Evolutionary conservation across 345 rosid genomes (phyloP).

Genomic region (Salix purpurea): DNA sequence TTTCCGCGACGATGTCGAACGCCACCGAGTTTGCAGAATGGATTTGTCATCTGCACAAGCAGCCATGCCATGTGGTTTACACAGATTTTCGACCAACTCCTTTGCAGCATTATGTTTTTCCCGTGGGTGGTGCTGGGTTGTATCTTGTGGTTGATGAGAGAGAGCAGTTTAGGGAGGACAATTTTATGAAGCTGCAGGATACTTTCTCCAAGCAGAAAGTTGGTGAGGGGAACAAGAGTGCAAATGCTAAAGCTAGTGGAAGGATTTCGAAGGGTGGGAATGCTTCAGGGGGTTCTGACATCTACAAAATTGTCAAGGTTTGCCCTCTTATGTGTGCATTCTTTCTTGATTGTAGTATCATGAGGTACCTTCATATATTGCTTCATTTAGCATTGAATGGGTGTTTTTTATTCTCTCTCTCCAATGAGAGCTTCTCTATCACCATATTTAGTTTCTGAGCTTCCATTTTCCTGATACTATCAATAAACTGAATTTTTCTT

Average conservation of each 20-base stretch:
- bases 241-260: constrained; percentile 75
- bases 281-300: constrained; percentile 77
- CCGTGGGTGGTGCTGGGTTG: constrained; percentile 82
- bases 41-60: constrained; percentile 92
- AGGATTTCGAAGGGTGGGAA: constrained; percentile 72
- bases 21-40: constrained; percentile 97
- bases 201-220: constrained; percentile 69
- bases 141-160: constrained; percentile 96
- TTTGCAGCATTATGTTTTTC: constrained; percentile 95
- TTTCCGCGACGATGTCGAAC: constrained; percentile 97
- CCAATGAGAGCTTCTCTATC: not conserved
- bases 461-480: not conserved
- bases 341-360: not conserved
- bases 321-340: not conserved
- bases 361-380: not conserved
- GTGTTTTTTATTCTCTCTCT: not conserved
- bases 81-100: constrained; percentile 98
- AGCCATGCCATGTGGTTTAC: constrained; percentile 96
- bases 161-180: constrained; percentile 90
- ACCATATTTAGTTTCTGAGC: not conserved
- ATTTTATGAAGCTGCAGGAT: constrained; percentile 82
- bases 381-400: not conserved
- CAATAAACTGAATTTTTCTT: not conserved
- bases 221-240: constrained; percentile 46
- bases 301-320: constrained; percentile 93